Conservation (phyloP, 2,329 filamentous ascomycete genomes). For the Fusarium coffeatum region DNA sequence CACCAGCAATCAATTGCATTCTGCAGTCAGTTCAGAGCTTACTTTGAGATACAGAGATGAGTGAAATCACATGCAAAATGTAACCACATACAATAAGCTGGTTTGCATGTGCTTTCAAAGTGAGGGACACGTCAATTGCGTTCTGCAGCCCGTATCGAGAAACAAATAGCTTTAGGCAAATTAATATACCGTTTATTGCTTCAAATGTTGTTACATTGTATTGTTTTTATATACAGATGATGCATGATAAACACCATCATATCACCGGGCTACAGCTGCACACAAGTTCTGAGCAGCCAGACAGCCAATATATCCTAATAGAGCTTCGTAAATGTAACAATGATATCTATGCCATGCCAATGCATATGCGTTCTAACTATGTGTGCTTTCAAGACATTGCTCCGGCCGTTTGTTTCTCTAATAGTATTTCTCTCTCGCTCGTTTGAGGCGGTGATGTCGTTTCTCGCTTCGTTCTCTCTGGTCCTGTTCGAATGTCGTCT, state of each 20-base stretch:
- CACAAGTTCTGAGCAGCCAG: background rate
- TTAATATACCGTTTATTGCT: background rate
- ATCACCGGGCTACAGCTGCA: background rate
- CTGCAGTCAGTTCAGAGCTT: background rate
- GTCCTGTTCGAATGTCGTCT: background rate
- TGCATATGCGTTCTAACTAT: constrained; percentile 12
- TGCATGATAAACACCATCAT: constrained; percentile 19
- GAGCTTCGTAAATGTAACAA: constrained; percentile 4
- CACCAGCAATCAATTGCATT: background rate
- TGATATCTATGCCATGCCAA: constrained; percentile 20
- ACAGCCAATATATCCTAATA: constrained; percentile 8
- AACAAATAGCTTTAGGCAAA: background rate
- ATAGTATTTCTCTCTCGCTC: constrained; percentile 28
- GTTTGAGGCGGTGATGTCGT: constrained; percentile 16
- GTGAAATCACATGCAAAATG: constrained; percentile 31
- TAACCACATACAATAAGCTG: background rate
- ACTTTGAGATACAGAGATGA: background rate
- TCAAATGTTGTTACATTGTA: background rate
- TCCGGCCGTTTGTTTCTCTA: constrained; percentile 35
- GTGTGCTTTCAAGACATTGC: constrained; percentile 36
- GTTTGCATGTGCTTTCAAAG: constrained; percentile 4
- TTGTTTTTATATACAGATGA: constrained; percentile 12
- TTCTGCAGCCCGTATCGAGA: background rate
- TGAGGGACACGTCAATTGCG: background rate
- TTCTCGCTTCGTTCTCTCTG: constrained; percentile 18